These are phyloP conservation scores for Pistacia integerrima DNA, from an alignment of 345 rosid genomes.

Conservation along the genomic window DNA sequence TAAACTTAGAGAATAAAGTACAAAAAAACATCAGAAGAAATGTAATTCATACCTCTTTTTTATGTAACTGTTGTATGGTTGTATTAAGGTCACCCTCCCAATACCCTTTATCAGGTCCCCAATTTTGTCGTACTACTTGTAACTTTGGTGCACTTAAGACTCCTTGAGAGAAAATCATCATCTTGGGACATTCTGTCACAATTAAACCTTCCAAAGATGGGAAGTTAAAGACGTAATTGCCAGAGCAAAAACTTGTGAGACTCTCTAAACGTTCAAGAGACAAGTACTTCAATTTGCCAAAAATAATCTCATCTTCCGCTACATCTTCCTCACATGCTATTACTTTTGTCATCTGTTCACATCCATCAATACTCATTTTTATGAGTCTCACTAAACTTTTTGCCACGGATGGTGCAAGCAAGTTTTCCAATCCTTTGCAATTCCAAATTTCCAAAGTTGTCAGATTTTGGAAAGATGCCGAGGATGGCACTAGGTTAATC, in stretches of 20 bases:
- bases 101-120: background rate
- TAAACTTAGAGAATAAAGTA: background rate
- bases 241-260: conserved; percentile 5
- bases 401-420: background rate
- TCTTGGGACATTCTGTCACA: background rate
- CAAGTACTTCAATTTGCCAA: background rate
- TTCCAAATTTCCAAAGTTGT: background rate
- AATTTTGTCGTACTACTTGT: background rate
- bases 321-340: background rate
- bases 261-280: background rate
- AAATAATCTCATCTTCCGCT: background rate
- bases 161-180: background rate
- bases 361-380: background rate
- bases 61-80: background rate
- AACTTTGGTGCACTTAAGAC: background rate
- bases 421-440: background rate
- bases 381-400: background rate
- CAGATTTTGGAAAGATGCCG: conserved; percentile 6
- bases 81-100: conserved; percentile 10
- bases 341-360: background rate
- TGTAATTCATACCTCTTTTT: background rate
- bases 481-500: background rate
- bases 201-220: conserved; percentile 6
- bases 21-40: background rate
- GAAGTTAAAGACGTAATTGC: background rate